These are phyloP conservation scores for Breviolum minutum DNA, from an alignment of 73 alveolate genomes.

Conservation along the genomic window DNA sequence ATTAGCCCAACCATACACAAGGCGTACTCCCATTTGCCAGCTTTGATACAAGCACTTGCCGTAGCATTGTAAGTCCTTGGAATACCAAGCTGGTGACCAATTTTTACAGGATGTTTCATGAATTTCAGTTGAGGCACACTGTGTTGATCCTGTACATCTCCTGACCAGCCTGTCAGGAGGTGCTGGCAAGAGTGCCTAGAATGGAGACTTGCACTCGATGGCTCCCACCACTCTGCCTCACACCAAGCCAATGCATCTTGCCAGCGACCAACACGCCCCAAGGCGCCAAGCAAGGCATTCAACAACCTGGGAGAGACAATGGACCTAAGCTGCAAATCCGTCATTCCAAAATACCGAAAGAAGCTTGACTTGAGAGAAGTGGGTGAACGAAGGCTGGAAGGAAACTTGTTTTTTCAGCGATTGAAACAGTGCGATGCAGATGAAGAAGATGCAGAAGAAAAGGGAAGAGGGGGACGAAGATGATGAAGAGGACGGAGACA, in stretches of 20 bases:
- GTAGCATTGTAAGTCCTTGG: conserved; percentile 22
- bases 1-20: background rate
- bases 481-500: no score
- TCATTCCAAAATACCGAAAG: background rate
- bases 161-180: background rate
- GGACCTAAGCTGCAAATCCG: background rate
- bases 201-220: background rate
- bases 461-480: no score
- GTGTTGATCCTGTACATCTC: background rate
- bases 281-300: conserved; percentile 13
- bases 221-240: conserved; percentile 4
- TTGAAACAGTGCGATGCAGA: background rate
- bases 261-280: conserved; percentile 60
- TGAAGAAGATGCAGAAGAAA: no score
- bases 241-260: conserved; percentile 7
- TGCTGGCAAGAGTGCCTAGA: background rate
- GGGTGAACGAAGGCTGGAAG: background rate
- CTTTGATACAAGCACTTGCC: conserved; percentile 23
- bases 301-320: background rate
- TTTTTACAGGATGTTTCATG: background rate
- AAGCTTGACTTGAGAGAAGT: background rate
- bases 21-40: conserved; percentile 12
- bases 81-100: background rate
- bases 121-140: background rate
- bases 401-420: background rate